Evolutionary conservation across 2,329 filamentous ascomycete species (phyloP).

Genomic region (Didymella pinodella): DNA sequence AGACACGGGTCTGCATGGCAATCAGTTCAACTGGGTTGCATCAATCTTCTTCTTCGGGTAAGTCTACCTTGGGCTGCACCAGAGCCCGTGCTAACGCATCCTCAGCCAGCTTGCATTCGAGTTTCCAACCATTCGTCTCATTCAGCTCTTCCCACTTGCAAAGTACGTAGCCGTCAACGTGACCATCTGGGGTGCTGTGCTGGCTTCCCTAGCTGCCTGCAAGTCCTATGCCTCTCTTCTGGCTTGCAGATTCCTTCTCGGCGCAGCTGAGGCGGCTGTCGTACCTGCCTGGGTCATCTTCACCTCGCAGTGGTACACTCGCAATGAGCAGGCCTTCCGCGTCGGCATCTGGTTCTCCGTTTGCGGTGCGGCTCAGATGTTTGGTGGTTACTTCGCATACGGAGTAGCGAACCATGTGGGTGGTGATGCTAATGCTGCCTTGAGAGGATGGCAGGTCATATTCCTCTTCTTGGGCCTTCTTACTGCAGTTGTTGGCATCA

Average conservation of each 20-base stretch:
- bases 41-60: background rate
- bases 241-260: background rate
- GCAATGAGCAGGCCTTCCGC: background rate
- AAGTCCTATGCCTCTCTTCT: background rate
- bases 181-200: background rate
- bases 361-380: background rate
- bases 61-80: background rate
- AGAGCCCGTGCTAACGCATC: background rate
- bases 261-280: background rate
- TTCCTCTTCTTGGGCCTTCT: background rate
- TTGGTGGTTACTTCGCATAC: background rate
- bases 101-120: background rate
- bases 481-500: background rate
- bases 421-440: background rate
- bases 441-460: background rate
- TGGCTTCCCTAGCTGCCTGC: background rate
- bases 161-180: background rate
- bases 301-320: background rate
- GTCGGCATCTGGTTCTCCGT: background rate
- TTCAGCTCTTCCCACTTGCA: background rate
- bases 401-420: background rate
- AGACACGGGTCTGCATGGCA: slow-evolving; percentile 49
- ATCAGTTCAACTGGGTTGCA: background rate
- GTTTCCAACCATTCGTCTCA: background rate
- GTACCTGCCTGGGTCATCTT: background rate